These are phyloP conservation scores for Pycnococcus provasolii DNA, from an alignment of 139 green algal genomes.

Conservation along the genomic window DNA sequence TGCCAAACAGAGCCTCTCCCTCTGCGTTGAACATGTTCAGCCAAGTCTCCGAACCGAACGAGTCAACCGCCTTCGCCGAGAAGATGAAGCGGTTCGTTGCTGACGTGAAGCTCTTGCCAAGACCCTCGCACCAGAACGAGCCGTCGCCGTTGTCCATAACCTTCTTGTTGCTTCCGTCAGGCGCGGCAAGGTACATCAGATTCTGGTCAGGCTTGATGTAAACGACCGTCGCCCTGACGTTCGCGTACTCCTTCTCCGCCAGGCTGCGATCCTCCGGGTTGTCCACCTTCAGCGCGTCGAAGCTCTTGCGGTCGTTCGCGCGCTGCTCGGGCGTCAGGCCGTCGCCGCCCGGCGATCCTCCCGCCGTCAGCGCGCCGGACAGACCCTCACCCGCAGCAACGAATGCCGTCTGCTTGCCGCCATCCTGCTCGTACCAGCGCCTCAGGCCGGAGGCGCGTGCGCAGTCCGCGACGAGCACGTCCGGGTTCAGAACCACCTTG, in stretches of 20 bases:
- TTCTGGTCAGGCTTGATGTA: slow-evolving; percentile 50
- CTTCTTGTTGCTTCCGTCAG: slow-evolving; percentile 68
- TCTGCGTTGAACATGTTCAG: slow-evolving; percentile 23
- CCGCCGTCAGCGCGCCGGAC: no score
- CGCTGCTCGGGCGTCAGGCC: no score
- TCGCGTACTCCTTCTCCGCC: slow-evolving; percentile 30
- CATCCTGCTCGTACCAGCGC: no score
- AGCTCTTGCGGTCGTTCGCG: no score
- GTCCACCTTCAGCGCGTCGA: background rate
- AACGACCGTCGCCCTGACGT: slow-evolving; percentile 27
- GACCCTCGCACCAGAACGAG: slow-evolving; percentile 13
- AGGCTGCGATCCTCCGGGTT: slow-evolving; percentile 33
- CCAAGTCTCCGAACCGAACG: background rate
- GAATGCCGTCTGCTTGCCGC: no score
- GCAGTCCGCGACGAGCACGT: no score
- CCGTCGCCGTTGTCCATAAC: slow-evolving; percentile 32
- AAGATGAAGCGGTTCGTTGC: slow-evolving; percentile 4
- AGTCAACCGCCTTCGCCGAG: slow-evolving; percentile 5
- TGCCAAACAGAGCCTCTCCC: slow-evolving; percentile 7
- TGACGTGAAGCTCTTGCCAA: slow-evolving; percentile 13
- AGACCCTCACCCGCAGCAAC: no score
- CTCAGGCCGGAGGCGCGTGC: no score
- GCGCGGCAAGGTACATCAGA: slow-evolving; percentile 72
- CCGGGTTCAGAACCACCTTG: no score
- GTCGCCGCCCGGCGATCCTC: no score